Evolutionary conservation across 2,329 filamentous ascomycete species (phyloP).

Genomic region (Colletotrichum cuscutae): DNA sequence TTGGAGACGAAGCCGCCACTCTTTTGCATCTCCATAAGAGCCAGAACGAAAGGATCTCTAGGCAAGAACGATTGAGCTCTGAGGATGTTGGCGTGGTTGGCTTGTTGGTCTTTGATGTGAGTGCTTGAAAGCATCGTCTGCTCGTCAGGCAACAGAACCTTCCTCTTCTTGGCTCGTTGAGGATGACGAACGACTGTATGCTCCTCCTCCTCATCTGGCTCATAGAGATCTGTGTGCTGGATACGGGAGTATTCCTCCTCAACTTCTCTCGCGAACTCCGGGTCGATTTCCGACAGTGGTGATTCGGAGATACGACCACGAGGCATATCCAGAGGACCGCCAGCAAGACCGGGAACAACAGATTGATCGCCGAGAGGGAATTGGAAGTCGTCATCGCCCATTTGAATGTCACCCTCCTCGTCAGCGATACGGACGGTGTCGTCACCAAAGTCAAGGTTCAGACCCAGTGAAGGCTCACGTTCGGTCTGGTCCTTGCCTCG

Average conservation of each 20-base stretch:
- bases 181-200: slow-evolving; percentile 72
- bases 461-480: slow-evolving; percentile 64
- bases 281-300: slow-evolving; percentile 76
- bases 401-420: slow-evolving; percentile 71
- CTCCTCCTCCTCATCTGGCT: slow-evolving; percentile 68
- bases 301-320: slow-evolving; percentile 75
- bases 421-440: slow-evolving; percentile 69
- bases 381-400: slow-evolving; percentile 69
- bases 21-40: slow-evolving; percentile 91
- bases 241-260: slow-evolving; percentile 66
- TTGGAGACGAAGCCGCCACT: slow-evolving; percentile 89
- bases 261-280: slow-evolving; percentile 68
- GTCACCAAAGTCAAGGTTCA: slow-evolving; percentile 65
- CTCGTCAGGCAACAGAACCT: slow-evolving; percentile 82
- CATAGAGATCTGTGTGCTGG: slow-evolving; percentile 68
- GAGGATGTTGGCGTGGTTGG: slow-evolving; percentile 86
- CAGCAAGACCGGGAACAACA: slow-evolving; percentile 59
- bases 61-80: slow-evolving; percentile 86
- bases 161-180: slow-evolving; percentile 80
- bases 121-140: slow-evolving; percentile 80
- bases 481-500: slow-evolving; percentile 67
- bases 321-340: slow-evolving; percentile 57
- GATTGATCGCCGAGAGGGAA: slow-evolving; percentile 68
- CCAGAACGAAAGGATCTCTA: slow-evolving; percentile 85
- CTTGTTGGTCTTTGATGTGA: slow-evolving; percentile 87